Conservation (phyloP, 2,329 filamentous ascomycete genomes). For the Hysterium pulicare region DNA sequence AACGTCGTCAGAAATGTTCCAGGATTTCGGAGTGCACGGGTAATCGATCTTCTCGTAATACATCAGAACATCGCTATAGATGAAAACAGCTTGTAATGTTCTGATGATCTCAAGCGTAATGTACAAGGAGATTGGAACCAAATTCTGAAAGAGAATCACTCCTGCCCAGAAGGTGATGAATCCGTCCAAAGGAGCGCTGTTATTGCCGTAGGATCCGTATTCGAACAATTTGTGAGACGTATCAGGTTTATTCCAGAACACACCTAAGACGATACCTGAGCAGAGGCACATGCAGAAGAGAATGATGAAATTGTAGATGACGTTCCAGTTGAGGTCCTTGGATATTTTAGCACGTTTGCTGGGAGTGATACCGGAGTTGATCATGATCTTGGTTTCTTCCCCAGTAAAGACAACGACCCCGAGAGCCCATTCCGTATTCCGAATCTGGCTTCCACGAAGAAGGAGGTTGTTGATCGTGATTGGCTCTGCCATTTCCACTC, state of each 20-base stretch:
- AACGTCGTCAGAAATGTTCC: slow-evolving; percentile 98
- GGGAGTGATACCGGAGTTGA: slow-evolving; percentile 93
- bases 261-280: slow-evolving; percentile 78
- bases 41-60: slow-evolving; percentile 94
- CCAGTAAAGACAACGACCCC: slow-evolving; percentile 93
- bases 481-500: slow-evolving; percentile 81
- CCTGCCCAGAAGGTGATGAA: slow-evolving; percentile 97
- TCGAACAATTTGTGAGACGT: slow-evolving; percentile 81
- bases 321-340: slow-evolving; percentile 93
- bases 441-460: slow-evolving; percentile 85
- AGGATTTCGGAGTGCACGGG: slow-evolving; percentile 93
- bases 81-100: slow-evolving; percentile 91
- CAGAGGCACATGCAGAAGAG: slow-evolving; percentile 86
- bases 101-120: slow-evolving; percentile 96
- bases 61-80: slow-evolving; percentile 94
- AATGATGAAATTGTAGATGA: slow-evolving; percentile 92
- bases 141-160: slow-evolving; percentile 93
- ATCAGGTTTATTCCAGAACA: slow-evolving; percentile 71
- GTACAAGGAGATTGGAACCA: slow-evolving; percentile 97
- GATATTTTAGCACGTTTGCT: slow-evolving; percentile 90
- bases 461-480: slow-evolving; percentile 94
- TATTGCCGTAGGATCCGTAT: slow-evolving; percentile 72
- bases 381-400: slow-evolving; percentile 98
- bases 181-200: slow-evolving; percentile 71
- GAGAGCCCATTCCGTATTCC: slow-evolving; percentile 94